phyloP scores from a whole-genome alignment of 345 rosid genomes.

The Sonneratia alba region DNA sequence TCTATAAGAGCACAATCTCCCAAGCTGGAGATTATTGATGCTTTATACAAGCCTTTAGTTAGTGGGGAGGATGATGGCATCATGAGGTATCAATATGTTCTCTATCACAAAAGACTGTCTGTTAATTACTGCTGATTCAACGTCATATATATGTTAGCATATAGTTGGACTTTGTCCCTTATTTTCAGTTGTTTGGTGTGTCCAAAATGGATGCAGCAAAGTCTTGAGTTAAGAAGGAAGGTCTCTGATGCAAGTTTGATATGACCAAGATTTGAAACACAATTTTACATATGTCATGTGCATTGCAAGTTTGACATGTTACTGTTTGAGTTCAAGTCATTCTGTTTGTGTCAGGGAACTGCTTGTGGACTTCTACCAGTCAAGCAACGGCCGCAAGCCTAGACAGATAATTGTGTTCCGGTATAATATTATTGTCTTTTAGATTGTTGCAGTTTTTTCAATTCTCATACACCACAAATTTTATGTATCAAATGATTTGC shows the following conservation, averaged over 20 bases:
- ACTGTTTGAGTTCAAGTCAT: not conserved
- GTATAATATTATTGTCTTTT: conserved; percentile 19
- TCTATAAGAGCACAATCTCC: conserved; percentile 80
- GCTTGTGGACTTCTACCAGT: conserved; percentile 49
- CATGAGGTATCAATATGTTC: conserved; percentile 42
- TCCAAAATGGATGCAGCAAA: not conserved
- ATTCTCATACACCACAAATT: not conserved
- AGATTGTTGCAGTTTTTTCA: conserved; percentile 1
- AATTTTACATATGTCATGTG: not conserved
- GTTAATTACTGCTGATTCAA: not conserved
- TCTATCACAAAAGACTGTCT: not conserved
- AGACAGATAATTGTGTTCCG: conserved; percentile 76
- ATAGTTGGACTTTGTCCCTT: not conserved
- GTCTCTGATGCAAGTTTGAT: not conserved
- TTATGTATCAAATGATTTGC: not conserved
- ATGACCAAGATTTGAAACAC: not conserved
- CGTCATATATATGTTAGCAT: not conserved
- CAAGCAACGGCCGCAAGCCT: conserved; percentile 51
- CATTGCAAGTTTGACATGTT: not conserved
- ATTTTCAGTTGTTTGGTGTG: not conserved
- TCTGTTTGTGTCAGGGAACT: conserved; percentile 43
- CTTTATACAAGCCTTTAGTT: conserved; percentile 57
- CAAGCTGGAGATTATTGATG: conserved; percentile 76
- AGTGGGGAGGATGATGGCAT: conserved; percentile 67
- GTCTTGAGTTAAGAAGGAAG: not conserved